Evolutionary conservation across 352 stramenopile genomes (phyloP), one percentile per base, ranked within the genome.

Genomic region (Globisporangium viniferum): DNA sequence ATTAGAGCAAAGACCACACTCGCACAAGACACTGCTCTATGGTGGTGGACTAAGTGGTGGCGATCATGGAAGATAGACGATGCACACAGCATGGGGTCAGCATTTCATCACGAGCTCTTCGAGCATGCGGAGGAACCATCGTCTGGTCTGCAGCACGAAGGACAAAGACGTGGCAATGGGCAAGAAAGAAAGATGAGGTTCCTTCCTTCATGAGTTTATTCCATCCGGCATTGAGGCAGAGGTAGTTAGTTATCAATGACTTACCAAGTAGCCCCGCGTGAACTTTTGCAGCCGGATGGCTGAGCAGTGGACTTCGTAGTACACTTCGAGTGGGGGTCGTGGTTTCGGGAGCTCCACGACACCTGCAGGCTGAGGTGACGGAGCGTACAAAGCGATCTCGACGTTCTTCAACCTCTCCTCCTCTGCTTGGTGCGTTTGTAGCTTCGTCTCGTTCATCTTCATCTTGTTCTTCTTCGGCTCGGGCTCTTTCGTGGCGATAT

Each of bases 51-150:
- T 9, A 24, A 24, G 24, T 39, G 8, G 33, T 39, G 9, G 33
- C 8, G 33, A 39, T 39, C 33, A 39, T 39, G 33, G 33, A 39
- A 39, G 33, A 39, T 39, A 9, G 33, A 39, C 33, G 33, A 39
- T 10, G 8, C 33, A 5, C 33, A 39, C 33, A 39, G 8, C 33
- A 39, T 9, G 33, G 51, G 53, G 12, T 60, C 48, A 73, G 22
- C 33, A 60, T 22, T 69, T 72, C 36, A 59, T 67, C 22, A 81
- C 70, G 6, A 84, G 62, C 31, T 81, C 74, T 41, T 81, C 73
- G 0, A 84, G 66, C 72, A 84, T 75, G 10, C 59, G 66, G 39
- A 70, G 81, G 62, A 87, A 87, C 31, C 73, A 55, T 31, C 72
- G 59, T 44, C 79, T 68, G 1, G 74, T 74, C 79, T 87, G 51